A percentile compares a stretch with the other conserved stretches of the same genome.
phyloP scores from a whole-genome alignment of 805 yeast genomes.

The Henningerozyma blattae region DNA sequence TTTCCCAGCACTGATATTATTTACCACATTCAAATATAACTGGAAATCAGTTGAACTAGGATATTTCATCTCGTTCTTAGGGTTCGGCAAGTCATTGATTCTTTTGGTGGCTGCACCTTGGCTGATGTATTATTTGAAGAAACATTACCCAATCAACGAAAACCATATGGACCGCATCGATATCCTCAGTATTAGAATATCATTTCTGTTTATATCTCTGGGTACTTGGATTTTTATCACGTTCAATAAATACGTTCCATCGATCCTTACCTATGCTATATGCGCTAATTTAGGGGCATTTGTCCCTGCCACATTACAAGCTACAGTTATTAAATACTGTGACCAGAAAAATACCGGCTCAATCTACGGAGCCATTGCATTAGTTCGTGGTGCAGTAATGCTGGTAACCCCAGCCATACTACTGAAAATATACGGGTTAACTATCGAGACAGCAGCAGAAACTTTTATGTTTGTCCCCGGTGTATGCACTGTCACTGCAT shows the following conservation, averaged over 20 bases:
- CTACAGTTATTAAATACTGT: conserved; percentile 48
- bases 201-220: conserved; percentile 26
- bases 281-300: conserved; percentile 38
- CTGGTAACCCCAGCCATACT: conserved; percentile 38
- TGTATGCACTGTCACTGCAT: conserved; percentile 7
- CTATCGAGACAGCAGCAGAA: conserved; percentile 29
- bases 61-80: conserved; percentile 39
- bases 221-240: conserved; percentile 28
- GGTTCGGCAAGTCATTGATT: conserved; percentile 36
- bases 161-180: conserved; percentile 44
- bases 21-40: conserved; percentile 38
- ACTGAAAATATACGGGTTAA: conserved; percentile 35
- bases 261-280: conserved; percentile 20
- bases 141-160: conserved; percentile 24
- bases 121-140: conserved; percentile 27
- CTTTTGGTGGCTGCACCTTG: conserved; percentile 43
- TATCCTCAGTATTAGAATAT: conserved; percentile 25
- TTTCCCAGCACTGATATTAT: conserved; percentile 35
- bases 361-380: conserved; percentile 57
- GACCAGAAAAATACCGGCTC: conserved; percentile 54
- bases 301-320: conserved; percentile 45
- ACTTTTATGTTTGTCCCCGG: conserved; percentile 25
- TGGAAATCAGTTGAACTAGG: conserved; percentile 50
- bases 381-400: conserved; percentile 39
- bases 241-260: conserved; percentile 7